Base-by-base conservation (phyloP, 176 grass and related monocot species). In the Dendrocalamus sinicus region DNA sequence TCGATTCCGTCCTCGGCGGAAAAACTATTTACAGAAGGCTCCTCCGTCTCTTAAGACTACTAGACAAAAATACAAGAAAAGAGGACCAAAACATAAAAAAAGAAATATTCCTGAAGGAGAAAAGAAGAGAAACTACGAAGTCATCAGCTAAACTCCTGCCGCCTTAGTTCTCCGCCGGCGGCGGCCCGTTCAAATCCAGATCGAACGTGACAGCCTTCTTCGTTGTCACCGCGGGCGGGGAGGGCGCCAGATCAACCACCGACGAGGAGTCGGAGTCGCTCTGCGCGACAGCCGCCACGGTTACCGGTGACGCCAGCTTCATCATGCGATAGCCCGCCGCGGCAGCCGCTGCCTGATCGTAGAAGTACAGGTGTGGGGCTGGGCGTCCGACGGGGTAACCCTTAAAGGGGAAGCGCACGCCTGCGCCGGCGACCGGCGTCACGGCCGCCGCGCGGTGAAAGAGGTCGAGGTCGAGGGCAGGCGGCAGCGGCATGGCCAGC, bases 131-230 rank as follows among this genome's bases (percentile, higher is more conserved):
- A 88, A 48, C 81, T 88, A 81, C 45, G 9, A 39, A 78, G 76
- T 81, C 76, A 52, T 81, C 75, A 9, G 53, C 76, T 76, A 81
- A 83, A 67, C 53, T 84, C 70, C 67, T 51, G 13, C 48, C 5
- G 43, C 7, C 17, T 75, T 91, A 91, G 70, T 90, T 82, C 87
- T 95, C 93, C 43, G 76, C 82, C 63, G 91, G 88, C 81, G 95
- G 95, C 16, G 93, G 93, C 45, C 87, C n/a, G 80, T 98, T 98
- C 51, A 98, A 93, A 92, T 98, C 95, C 73, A 98, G 87, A 75
- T 98, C 89, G 35, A 97, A 86, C 28, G 44, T 55, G 9, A 30
- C 43, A 32, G 82, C 73, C 72, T 90, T 95, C 5, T 66, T 85
- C 5, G n/a, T 51, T 1, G 50, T 46, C 30, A 70, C 81, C 3